Evolutionary conservation across 225 moss, liverwort and hornwort species (phyloP).

Genomic region (Thuidium tamariscinum): DNA sequence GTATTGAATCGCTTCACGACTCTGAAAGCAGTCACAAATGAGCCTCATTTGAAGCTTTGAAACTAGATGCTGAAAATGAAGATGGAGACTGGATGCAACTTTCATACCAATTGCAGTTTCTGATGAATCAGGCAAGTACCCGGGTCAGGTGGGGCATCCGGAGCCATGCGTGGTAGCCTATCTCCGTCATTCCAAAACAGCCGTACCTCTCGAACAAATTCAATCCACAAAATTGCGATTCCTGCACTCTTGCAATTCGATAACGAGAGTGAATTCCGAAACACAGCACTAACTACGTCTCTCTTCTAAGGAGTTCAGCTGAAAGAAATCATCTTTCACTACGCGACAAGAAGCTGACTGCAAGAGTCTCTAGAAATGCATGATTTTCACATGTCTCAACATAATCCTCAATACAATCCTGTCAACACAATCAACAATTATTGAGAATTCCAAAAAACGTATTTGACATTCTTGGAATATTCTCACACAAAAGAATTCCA

Average conservation of each 20-base stretch:
- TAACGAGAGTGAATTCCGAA: not conserved
- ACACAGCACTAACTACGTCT: not conserved
- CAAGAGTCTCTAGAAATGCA: not conserved
- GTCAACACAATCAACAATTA: not conserved
- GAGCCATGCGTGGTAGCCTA: conserved; percentile 66
- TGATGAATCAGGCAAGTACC: conserved; percentile 68
- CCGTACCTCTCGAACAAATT: conserved; percentile 90
- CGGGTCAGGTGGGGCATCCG: conserved; percentile 55
- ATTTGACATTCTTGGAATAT: not conserved
- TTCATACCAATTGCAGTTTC: conserved; percentile 81
- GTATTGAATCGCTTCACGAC: not conserved
- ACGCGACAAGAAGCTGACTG: not conserved
- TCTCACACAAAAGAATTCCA: not conserved
- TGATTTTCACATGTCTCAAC: not conserved
- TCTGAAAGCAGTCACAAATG: not conserved
- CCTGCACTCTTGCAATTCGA: conserved; percentile 38
- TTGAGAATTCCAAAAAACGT: not conserved
- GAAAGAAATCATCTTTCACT: not conserved
- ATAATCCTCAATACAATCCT: not conserved
- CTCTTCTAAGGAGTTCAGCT: not conserved
- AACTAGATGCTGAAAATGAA: not conserved
- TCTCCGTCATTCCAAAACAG: conserved; percentile 87
- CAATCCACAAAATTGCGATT: conserved; percentile 88
- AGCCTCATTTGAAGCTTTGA: not conserved
- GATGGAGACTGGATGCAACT: not conserved